Conservation (phyloP, 345 rosid genomes). For the Eucalyptus marginata region DNA sequence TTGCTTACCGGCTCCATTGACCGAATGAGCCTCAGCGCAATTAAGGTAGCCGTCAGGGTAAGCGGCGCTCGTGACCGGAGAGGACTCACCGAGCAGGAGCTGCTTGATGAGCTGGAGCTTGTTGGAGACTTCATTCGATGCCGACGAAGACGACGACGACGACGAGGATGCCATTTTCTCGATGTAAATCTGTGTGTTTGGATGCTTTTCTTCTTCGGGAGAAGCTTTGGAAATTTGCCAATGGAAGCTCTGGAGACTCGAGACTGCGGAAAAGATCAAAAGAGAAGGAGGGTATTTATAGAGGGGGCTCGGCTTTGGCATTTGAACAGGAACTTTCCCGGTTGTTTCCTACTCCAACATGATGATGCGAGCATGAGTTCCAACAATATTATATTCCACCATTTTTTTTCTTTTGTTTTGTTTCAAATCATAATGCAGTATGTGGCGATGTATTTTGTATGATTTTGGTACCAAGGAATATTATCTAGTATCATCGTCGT, state of each 20-base stretch:
- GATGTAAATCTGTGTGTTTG: background rate
- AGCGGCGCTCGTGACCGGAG: slow-evolving; percentile 7
- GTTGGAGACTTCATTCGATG: slow-evolving; percentile 12
- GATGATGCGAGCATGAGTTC: background rate
- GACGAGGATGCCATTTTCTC: background rate
- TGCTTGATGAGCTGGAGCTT: slow-evolving; percentile 34
- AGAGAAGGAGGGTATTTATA: background rate
- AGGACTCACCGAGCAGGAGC: slow-evolving; percentile 39
- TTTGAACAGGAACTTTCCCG: background rate
- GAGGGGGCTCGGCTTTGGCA: background rate
- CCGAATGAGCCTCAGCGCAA: background rate
- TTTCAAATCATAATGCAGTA: background rate
- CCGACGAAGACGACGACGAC: background rate
- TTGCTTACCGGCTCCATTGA: background rate
- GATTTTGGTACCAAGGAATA: background rate
- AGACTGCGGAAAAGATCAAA: background rate
- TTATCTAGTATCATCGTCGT: background rate
- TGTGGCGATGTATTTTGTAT: background rate
- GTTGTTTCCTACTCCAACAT: background rate
- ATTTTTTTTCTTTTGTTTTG: background rate
- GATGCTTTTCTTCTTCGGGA: background rate
- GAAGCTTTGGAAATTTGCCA: background rate
- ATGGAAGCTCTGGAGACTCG: background rate
- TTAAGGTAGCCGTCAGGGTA: background rate
- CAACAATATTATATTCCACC: background rate